A percentile compares a stretch with the other conserved stretches of the same genome.
phyloP scores from a whole-genome alignment of 108 stramenopile genomes.

The Pseudonitzschia pungens region DNA sequence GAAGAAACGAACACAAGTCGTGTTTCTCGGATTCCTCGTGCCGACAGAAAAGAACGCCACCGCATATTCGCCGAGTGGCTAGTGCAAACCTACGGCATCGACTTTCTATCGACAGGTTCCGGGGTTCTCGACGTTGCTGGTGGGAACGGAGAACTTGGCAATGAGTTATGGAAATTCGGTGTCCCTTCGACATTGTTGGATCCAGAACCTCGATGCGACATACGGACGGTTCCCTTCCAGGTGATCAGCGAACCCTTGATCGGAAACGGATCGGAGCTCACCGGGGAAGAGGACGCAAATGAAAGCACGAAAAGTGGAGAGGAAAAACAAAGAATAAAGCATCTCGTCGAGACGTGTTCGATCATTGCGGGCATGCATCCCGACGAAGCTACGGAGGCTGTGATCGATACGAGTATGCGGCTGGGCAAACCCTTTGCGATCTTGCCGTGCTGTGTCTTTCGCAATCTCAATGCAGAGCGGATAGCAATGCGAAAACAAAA shows the following conservation, averaged over 20 bases:
- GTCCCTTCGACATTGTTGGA: slow-evolving; percentile 59
- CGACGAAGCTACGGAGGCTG: slow-evolving; percentile 83
- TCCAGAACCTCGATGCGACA: slow-evolving; percentile 47
- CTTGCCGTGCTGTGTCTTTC: slow-evolving; percentile 67
- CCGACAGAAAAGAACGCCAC: slow-evolving; percentile 52
- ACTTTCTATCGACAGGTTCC: slow-evolving; percentile 25
- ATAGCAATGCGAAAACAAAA: slow-evolving; percentile 13
- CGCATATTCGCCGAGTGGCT: slow-evolving; percentile 59
- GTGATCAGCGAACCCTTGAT: slow-evolving; percentile 45
- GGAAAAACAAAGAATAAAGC: slow-evolving; percentile 14
- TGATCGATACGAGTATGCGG: slow-evolving; percentile 60
- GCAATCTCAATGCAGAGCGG: slow-evolving; percentile 50
- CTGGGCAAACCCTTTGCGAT: slow-evolving; percentile 66
- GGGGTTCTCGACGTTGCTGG: slow-evolving; percentile 81
- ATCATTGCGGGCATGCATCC: slow-evolving; percentile 83
- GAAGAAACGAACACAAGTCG: not conserved
- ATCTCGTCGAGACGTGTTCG: slow-evolving; percentile 46
- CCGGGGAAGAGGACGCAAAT: slow-evolving; percentile 22
- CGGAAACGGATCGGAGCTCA: slow-evolving; percentile 48
- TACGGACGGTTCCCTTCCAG: slow-evolving; percentile 21
- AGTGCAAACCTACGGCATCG: slow-evolving; percentile 31
- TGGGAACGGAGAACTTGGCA: slow-evolving; percentile 76
- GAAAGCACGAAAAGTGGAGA: slow-evolving; percentile 1
- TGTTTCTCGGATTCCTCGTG: not conserved
- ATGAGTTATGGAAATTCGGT: slow-evolving; percentile 50